Evolutionary conservation across 1,139 yeast genomes (phyloP).

Genomic region (Kodamaea suecica): DNA sequence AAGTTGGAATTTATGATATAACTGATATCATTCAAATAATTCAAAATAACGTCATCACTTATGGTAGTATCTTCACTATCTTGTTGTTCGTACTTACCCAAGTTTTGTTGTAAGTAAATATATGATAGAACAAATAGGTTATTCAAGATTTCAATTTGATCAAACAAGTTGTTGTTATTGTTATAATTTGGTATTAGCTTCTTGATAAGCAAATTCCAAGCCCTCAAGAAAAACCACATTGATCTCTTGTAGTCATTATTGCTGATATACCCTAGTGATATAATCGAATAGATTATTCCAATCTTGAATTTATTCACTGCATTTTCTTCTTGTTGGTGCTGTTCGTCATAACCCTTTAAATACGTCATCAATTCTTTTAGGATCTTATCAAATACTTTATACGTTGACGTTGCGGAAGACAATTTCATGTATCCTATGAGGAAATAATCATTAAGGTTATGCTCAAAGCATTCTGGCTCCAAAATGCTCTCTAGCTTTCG

Average conservation of each 20-base stretch:
- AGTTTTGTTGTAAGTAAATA: constrained; percentile 30
- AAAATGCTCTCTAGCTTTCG: constrained; percentile 27
- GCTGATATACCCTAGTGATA: constrained; percentile 16
- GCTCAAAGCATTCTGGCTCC: constrained; percentile 15
- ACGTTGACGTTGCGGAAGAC: constrained; percentile 15
- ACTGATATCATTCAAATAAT: constrained; percentile 44
- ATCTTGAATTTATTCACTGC: constrained; percentile 15
- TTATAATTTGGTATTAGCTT: constrained; percentile 42
- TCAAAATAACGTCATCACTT: constrained; percentile 30
- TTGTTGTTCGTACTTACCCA: constrained; percentile 16
- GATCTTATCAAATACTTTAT: constrained; percentile 23
- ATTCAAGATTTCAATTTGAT: constrained; percentile 40
- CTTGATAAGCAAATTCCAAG: constrained; percentile 45
- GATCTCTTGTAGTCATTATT: constrained; percentile 21
- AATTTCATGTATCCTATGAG: constrained; percentile 32
- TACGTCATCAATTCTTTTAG: constrained; percentile 26
- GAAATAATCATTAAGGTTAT: constrained; percentile 26
- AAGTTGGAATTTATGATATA: constrained; percentile 19
- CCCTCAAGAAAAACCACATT: constrained; percentile 32
- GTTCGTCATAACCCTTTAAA: constrained; percentile 20
- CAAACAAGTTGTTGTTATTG: constrained; percentile 26
- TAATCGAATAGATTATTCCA: constrained; percentile 18
- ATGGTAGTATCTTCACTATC: constrained; percentile 15
- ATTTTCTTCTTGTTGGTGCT: constrained; percentile 4
- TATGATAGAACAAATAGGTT: constrained; percentile 33